Evolutionary conservation across 2,329 filamentous ascomycete species (phyloP), one percentile per base, ranked within the genome.

Genomic region (Cercospora nicotianae): DNA sequence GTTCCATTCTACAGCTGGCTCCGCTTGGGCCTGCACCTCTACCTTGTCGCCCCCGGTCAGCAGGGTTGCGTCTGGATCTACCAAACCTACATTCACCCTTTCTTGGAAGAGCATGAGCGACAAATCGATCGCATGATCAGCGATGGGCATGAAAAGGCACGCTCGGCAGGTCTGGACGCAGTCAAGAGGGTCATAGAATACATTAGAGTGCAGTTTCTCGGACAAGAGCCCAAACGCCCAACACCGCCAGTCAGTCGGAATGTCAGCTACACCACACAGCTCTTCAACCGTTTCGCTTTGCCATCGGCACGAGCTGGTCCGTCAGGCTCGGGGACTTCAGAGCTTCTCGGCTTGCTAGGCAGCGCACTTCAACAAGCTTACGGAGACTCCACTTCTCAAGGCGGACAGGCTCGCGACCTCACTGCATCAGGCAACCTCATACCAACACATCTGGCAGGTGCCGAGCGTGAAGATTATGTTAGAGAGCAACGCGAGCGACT

Each of bases 11-110:
- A 97, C 82, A 87, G 92, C 74, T 97, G 94, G 87, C 84, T 97
- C 75, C 93, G 95, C 72, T 87, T 97, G 64, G 83, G 90, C 77
- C 90, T 95, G 81, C 89, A 97, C 77, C 88, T 95, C 72, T 99
- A 97, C 83, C 91, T 99, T 70, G 93, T 98, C 76, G 88, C 97
- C n/a, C 95, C 94, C 0, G 94, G 96, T 80, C 95, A 93, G n/a
- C 94, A 97, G 79, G 95, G 95, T 79, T 93, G 94, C 66, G 91
- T 91, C 69, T 82, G 91, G 75, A 84, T 98, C 71, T 99, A 98
- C 83, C 88, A 93, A 76, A 86, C 89, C 69, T 89, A 95, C 79
- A 85, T 98, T 69, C 90, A 96, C 79, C 94, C 94, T 0, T 97
- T 94, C 83, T 89, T 99, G 60, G 85, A 89, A 75, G 87, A 93